Evolutionary conservation across 306 rosid genomes (phyloP), one percentile per base, ranked within the genome.

Genomic region (Lupinus albus): DNA sequence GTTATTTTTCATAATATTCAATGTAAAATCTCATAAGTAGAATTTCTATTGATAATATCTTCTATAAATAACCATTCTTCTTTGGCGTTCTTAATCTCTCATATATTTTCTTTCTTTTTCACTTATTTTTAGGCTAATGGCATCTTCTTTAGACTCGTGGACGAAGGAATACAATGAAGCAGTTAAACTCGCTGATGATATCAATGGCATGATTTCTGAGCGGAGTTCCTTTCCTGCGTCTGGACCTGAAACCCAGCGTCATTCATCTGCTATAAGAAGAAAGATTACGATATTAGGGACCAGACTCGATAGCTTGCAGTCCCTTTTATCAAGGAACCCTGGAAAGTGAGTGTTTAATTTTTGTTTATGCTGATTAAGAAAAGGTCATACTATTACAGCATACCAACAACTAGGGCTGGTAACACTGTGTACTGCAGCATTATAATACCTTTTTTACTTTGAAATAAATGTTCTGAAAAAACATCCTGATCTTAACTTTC

Each of bases 231-330:
- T 80, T 45, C 79, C 94, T 6, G 52, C 87, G 52, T 81, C 96
- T 39, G 99, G 99, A 56, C 96, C 97, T 38, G 99, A 94, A 44
- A 64, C 86, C 36, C 99, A 94, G 81, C 96, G 97, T 11, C 90
- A 94, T 75, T 87, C 83, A 38, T 88, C 99, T 64, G 85, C 99
- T 63, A 90, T 90, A 46, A 87, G 99, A 78, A 88, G 99, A 84
- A 94, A 94, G 81, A 90, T 85, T 76, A 88, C 97, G 42, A 94
- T 94, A 77, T 84, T 94, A 70, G 97, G 96, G 79, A 90, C 97
- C 42, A 84, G 99, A 76, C 92, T 94, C 68, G 99, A 94, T 80
- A 90, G 92, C 80, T 88, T 94, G 84, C 96, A 83, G 66, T 82
- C 92, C 69, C 86, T 83, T 76, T 63, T 90, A 73, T 66, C 85